Conservation (phyloP, 75 land plant species). For the Pinus albicaulis region DNA sequence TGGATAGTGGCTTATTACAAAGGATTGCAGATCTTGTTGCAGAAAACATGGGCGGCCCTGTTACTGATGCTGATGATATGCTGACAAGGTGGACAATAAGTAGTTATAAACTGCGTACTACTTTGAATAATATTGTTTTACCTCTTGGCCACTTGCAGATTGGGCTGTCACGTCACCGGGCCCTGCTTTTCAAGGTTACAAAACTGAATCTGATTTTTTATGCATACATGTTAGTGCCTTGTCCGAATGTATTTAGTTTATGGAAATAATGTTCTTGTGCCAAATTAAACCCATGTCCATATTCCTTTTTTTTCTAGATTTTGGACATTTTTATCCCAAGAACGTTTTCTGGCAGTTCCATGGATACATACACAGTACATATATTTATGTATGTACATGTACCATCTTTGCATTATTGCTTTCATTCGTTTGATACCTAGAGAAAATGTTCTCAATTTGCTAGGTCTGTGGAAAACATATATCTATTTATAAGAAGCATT, state of each 20-base stretch:
- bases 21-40: constrained; percentile 75
- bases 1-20: constrained; percentile 55
- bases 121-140: constrained; percentile 52
- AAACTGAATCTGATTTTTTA: background rate
- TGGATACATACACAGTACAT: too few relatives aligned
- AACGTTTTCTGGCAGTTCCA: too few relatives aligned
- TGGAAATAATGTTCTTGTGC: background rate
- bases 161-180: constrained; percentile 85
- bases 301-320: too few relatives aligned
- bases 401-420: too few relatives aligned
- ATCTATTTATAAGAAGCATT: background rate
- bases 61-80: constrained; percentile 68
- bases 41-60: constrained; percentile 79
- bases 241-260: background rate
- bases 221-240: background rate
- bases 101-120: constrained; percentile 41
- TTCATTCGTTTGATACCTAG: too few relatives aligned
- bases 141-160: constrained; percentile 71
- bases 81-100: constrained; percentile 46
- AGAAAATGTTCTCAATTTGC: too few relatives aligned
- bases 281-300: too few relatives aligned
- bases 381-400: too few relatives aligned
- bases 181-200: constrained; percentile 83
- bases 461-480: too few relatives aligned
- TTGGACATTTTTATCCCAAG: too few relatives aligned